These are phyloP conservation scores for Mycena citricolor DNA, from an alignment of 1,284 basidiomycete species.

Conservation along the genomic window DNA sequence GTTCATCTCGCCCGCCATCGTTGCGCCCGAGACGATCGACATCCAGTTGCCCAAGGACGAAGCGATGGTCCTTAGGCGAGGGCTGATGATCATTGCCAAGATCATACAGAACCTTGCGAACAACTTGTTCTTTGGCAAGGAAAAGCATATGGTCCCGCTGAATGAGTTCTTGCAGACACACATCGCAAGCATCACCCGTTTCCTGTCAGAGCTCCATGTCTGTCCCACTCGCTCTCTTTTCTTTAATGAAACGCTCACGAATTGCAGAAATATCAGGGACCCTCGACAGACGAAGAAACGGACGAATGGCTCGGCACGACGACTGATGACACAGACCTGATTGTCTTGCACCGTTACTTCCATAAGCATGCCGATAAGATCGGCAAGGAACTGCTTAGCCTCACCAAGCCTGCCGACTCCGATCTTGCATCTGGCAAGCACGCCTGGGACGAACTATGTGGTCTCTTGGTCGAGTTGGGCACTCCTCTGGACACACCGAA, in stretches of 20 bases:
- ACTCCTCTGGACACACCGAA: conserved; percentile 67
- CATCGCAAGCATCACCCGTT: conserved; percentile 79
- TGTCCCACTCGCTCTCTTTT: conserved; percentile 27
- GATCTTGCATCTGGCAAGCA: conserved; percentile 66
- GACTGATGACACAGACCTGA: conserved; percentile 78
- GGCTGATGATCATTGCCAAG: conserved; percentile 84
- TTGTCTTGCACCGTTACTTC: conserved; percentile 81
- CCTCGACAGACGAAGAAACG: conserved; percentile 51
- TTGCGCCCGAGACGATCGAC: conserved; percentile 83
- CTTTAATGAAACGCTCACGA: conserved; percentile 1
- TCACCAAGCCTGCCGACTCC: conserved; percentile 64
- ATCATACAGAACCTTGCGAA: conserved; percentile 92
- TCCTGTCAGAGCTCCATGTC: conserved; percentile 80
- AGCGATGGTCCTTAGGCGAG: conserved; percentile 58
- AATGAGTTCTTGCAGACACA: conserved; percentile 80
- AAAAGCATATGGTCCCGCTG: conserved; percentile 79
- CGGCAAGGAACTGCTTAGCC: conserved; percentile 77
- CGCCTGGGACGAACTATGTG: conserved; percentile 76
- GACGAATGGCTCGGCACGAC: conserved; percentile 74
- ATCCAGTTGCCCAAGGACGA: conserved; percentile 65
- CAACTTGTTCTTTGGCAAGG: conserved; percentile 89
- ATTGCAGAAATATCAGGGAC: conserved; percentile 53
- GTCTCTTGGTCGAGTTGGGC: conserved; percentile 75
- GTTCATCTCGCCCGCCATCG: conserved; percentile 86
- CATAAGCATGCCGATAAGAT: conserved; percentile 82